Evolutionary conservation across 345 rosid genomes (phyloP).

Genomic region (Acer yangbiense): DNA sequence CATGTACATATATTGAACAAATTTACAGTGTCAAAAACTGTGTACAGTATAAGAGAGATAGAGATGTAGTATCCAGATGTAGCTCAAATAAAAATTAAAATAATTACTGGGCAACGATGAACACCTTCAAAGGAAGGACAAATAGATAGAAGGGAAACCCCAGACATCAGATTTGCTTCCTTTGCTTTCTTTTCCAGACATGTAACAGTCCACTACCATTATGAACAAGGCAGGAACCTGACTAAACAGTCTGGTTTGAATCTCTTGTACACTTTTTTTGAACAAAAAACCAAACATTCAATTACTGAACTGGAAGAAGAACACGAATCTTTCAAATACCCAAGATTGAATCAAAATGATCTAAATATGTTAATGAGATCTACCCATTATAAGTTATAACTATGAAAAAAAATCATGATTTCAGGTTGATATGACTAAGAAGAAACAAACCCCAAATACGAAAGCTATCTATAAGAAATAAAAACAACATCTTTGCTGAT

Average conservation of each 20-base stretch:
- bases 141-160: conserved; percentile 25
- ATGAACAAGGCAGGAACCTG: conserved; percentile 6
- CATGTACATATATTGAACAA: too few relatives aligned
- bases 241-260: conserved; percentile 11
- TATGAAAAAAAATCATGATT: too few relatives aligned
- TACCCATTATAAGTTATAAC: too few relatives aligned
- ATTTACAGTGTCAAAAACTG: too few relatives aligned
- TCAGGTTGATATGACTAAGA: too few relatives aligned
- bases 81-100: conserved; percentile 23
- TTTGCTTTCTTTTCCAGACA: conserved; percentile 31
- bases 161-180: conserved; percentile 21
- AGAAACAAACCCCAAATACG: too few relatives aligned
- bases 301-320: too few relatives aligned
- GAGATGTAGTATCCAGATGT: conserved; percentile 29
- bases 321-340: too few relatives aligned
- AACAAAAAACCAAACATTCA: too few relatives aligned
- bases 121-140: conserved; percentile 27
- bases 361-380: too few relatives aligned
- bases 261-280: not conserved
- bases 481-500: not conserved
- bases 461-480: too few relatives aligned
- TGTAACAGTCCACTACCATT: conserved; percentile 34
- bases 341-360: too few relatives aligned
- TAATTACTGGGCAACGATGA: conserved; percentile 31
- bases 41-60: not conserved